Evolutionary conservation across 768 basidiomycete genomes (phyloP), one percentile per base, ranked within the genome.

Genomic region (Hygrocybe punicea): DNA sequence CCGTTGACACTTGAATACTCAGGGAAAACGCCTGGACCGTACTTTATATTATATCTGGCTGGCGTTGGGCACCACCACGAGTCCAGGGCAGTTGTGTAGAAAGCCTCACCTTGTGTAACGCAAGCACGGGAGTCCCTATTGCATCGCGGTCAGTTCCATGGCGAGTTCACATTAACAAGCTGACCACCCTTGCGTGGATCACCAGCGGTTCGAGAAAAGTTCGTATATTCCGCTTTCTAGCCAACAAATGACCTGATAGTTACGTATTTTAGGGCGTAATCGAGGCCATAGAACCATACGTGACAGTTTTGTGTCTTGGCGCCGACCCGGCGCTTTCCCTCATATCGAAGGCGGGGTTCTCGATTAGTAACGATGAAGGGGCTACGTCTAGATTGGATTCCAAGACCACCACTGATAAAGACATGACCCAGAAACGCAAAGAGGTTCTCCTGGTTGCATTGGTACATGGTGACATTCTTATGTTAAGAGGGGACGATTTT

Each of bases 131-230:
- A 70, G 0, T 61, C 71, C 42, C 66, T 82, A 34, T 53, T 67
- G 46, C 59, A 65, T 44, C 63, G 71, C 37, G 71, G 68, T 6
- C 58, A 62, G 24, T 58, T 56, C 29, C 81, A 78, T 48, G 78
- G 67, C 3, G 75, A 74, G 56, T 55, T 76, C 48, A 59, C 61
- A 69, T 82, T 21, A 64, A 68, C n/a, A 62, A 63, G 46, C 47
- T 82, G 19, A 63, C 62, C 33, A 55, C 77, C 13, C 57, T 73
- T 29, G 80, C 75, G 4, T 83, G 81, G 80, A 69, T 73, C 23
- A 68, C 70, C 16, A 19, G 69, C 10, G 80, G 80, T 34, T 65
- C 62, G 9, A 75, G 56, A 63, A 76, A 66, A 70, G 79, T 69
- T 35, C 1, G 64, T 35, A 33, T 5, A 44, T 16, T 34, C n/a